A percentile compares a stretch with the other conserved stretches of the same genome.
These are phyloP conservation scores for Allomyces macrogynus DNA, from an alignment of 192 early-diverging fungal species.

Conservation along the genomic window DNA sequence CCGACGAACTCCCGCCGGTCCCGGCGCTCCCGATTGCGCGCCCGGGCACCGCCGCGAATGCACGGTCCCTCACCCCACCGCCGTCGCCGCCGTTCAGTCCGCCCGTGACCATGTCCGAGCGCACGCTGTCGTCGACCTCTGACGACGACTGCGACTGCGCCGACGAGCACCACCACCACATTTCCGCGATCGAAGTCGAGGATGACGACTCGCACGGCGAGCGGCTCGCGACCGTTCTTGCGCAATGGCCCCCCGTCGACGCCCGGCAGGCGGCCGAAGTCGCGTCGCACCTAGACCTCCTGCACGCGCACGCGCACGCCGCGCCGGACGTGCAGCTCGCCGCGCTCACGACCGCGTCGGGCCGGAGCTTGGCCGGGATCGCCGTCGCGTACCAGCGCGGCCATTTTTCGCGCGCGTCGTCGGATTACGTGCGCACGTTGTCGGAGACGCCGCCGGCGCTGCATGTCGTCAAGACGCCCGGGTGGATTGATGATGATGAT, in stretches of 20 bases:
- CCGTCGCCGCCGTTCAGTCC: background rate
- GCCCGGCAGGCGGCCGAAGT: too few species aligned
- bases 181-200: background rate
- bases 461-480: too few species aligned
- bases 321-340: background rate
- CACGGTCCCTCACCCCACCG: background rate
- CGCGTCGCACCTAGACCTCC: background rate
- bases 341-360: background rate
- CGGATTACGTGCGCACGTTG: background rate
- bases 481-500: too few species aligned
- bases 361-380: background rate
- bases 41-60: too few species aligned
- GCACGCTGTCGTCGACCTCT: too few species aligned
- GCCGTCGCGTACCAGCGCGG: background rate
- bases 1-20: background rate
- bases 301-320: background rate
- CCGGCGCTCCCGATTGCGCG: too few species aligned
- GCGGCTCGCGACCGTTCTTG: background rate
- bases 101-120: too few species aligned
- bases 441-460: background rate
- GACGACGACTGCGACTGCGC: too few species aligned
- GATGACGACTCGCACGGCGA: background rate
- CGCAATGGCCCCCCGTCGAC: too few species aligned
- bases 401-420: background rate
- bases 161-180: too few species aligned